phyloP scores from a whole-genome alignment of 2,329 filamentous ascomycete species.

The Alternaria novae-zelandiae region DNA sequence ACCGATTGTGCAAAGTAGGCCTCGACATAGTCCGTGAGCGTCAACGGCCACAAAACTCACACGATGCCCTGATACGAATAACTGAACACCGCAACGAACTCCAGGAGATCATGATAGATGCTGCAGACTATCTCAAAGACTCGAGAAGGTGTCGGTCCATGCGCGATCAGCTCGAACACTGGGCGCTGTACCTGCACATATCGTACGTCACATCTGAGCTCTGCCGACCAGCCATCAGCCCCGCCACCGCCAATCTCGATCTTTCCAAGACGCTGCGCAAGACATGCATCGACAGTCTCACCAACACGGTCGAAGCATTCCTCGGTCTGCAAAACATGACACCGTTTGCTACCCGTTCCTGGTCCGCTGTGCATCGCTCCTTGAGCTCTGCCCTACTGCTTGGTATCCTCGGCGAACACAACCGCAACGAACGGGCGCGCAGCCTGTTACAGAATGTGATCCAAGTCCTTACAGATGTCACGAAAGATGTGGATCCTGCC shows the following conservation, averaged over 20 bases:
- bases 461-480: conserved; percentile 55
- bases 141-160: conserved; percentile 55
- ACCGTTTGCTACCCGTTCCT: conserved; percentile 52
- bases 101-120: conserved; percentile 63
- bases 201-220: conserved; percentile 69
- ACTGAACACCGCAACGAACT: conserved; percentile 64
- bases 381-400: conserved; percentile 54
- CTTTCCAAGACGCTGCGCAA: conserved; percentile 57
- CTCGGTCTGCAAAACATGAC: conserved; percentile 63
- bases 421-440: conserved; percentile 54
- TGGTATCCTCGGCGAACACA: conserved; percentile 54
- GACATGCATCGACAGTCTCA: conserved; percentile 63
- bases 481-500: conserved; percentile 54
- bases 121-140: conserved; percentile 64
- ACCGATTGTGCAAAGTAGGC: conserved; percentile 62
- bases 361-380: conserved; percentile 53
- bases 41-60: conserved; percentile 59
- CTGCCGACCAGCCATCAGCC: conserved; percentile 66
- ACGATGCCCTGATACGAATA: conserved; percentile 62
- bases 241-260: conserved; percentile 53
- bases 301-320: conserved; percentile 65
- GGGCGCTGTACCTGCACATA: conserved; percentile 66
- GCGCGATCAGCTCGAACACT: conserved; percentile 64
- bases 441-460: conserved; percentile 55
- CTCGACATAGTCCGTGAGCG: conserved; percentile 67